Conservation (phyloP, 139 green algal genomes). For the Diplosphaera chodatii region DNA sequence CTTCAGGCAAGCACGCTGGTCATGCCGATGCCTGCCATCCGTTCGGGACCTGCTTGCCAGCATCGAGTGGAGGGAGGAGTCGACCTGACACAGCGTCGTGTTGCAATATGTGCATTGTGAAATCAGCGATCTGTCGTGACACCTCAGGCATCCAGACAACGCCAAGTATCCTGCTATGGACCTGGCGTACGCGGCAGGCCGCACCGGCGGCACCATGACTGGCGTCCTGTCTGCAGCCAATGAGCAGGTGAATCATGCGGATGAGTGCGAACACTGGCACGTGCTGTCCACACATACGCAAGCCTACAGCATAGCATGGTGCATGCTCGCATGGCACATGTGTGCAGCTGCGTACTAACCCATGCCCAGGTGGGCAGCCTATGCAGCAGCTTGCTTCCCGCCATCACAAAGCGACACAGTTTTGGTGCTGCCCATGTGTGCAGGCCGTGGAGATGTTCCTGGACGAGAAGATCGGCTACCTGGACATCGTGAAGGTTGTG, state of each 20-base stretch:
- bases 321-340: too few relatives aligned
- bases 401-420: not conserved
- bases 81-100: too few relatives aligned
- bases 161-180: conserved; percentile 97
- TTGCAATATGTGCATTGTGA: too few relatives aligned
- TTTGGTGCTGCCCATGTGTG: not conserved
- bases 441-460: conserved; percentile 96
- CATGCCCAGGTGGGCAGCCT: too few relatives aligned
- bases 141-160: conserved; percentile 77
- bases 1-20: conserved; percentile 56
- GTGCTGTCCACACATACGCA: too few relatives aligned
- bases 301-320: too few relatives aligned
- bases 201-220: conserved; percentile 96
- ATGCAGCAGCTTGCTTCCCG: not conserved
- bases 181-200: conserved; percentile 89
- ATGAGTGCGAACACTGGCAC: too few relatives aligned
- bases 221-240: conserved; percentile 95
- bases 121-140: too few relatives aligned
- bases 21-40: too few relatives aligned
- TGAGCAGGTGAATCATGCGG: conserved; percentile 78
- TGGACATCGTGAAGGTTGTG: conserved; percentile 91
- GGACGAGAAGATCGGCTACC: conserved; percentile 84
- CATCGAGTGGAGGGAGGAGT: too few relatives aligned
- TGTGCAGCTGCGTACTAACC: too few relatives aligned
- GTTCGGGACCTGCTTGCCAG: too few relatives aligned